Evolutionary conservation across 352 stramenopile species (phyloP).

Genomic region (Globisporangium takayamanum): DNA sequence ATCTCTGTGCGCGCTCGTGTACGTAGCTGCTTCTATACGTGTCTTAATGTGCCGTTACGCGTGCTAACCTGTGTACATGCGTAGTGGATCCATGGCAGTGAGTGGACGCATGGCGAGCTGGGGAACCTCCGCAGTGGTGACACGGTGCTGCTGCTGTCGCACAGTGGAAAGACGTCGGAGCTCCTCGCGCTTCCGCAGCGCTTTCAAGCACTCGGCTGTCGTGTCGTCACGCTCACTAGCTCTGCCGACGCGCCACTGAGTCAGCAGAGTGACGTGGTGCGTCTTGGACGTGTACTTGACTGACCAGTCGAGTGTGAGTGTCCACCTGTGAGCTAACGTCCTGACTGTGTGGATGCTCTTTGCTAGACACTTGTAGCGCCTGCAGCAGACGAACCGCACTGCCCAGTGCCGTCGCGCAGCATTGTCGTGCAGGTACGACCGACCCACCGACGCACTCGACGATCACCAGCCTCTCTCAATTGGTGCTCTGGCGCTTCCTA

Average conservation of each 20-base stretch:
- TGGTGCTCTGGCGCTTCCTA: not conserved
- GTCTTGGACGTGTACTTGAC: not conserved
- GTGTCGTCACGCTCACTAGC: slow-evolving; percentile 48
- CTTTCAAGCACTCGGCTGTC: slow-evolving; percentile 31
- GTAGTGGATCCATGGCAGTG: slow-evolving; percentile 70
- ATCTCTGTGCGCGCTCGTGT: slow-evolving; percentile 71
- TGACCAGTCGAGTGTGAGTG: not conserved
- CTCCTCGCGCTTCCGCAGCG: slow-evolving; percentile 41
- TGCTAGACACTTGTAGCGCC: slow-evolving; percentile 34
- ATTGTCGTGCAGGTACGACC: slow-evolving; percentile 62
- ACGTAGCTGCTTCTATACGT: not conserved
- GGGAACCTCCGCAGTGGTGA: slow-evolving; percentile 56
- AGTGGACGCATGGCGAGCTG: slow-evolving; percentile 78
- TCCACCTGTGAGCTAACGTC: not conserved
- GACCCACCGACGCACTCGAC: not conserved
- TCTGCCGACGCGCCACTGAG: slow-evolving; percentile 28
- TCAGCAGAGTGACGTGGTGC: slow-evolving; percentile 30
- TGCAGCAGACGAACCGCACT: slow-evolving; percentile 36
- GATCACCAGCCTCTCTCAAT: not conserved
- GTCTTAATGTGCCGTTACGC: not conserved
- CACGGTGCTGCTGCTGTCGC: slow-evolving; percentile 62
- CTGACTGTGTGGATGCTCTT: not conserved
- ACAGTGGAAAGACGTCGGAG: slow-evolving; percentile 66
- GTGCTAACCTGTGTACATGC: not conserved
- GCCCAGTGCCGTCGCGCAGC: slow-evolving; percentile 67